Conservation (phyloP, 129 eudicot species). For the Cynara cardunculus region DNA sequence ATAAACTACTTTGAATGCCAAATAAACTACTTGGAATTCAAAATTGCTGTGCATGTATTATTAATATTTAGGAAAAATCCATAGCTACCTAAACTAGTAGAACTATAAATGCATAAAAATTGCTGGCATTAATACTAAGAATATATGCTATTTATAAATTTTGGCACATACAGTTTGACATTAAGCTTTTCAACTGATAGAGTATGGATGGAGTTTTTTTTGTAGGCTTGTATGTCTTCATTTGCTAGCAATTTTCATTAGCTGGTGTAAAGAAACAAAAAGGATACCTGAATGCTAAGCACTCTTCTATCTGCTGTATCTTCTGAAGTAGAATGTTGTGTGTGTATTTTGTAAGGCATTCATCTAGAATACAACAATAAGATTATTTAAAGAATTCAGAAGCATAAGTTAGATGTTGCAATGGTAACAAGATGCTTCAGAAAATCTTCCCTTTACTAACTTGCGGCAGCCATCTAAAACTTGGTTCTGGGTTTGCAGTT, state of each 20-base stretch:
- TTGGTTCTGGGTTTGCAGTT: not conserved
- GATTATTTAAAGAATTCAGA: not conserved
- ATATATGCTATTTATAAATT: not conserved
- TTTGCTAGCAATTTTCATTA: not conserved
- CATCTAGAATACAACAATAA: not conserved
- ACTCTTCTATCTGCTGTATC: not conserved
- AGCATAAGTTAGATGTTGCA: not conserved
- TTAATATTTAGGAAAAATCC: not conserved
- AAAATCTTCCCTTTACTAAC: not conserved
- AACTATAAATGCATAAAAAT: not conserved
- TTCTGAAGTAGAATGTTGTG: not conserved
- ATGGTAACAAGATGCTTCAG: not conserved
- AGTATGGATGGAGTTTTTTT: not conserved
- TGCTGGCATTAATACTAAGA: not conserved
- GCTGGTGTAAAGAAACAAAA: not conserved
- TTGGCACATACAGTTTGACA: not conserved
- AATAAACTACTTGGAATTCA: constrained; percentile 3
- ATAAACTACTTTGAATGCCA: constrained; percentile 8
- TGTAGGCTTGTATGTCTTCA: not conserved
- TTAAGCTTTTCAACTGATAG: not conserved
- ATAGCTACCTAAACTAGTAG: not conserved
- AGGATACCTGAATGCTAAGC: not conserved
- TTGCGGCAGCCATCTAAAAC: not conserved
- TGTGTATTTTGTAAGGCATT: not conserved
- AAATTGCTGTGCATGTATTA: not conserved